Evolutionary conservation across 2,329 filamentous ascomycete genomes (phyloP), one percentile per base, ranked within the genome.

Genomic region (Orbilia brochopaga): DNA sequence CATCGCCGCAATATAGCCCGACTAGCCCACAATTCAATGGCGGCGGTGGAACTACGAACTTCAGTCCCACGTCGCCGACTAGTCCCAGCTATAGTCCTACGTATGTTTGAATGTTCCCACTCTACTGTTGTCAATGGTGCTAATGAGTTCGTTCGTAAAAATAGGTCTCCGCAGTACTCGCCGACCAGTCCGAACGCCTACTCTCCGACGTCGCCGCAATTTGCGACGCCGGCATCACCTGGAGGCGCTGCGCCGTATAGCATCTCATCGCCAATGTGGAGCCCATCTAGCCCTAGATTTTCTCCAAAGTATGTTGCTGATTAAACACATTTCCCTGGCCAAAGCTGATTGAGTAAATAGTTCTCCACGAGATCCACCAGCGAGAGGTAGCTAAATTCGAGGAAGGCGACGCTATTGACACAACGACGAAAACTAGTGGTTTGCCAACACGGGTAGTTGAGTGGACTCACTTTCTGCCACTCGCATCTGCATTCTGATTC

Each of bases 21-120:
- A 76, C 76, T 30, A 77, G 76, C 48, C 76, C 76, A 37, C 75
- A 74, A 56, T 79, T 79, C 67, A 75, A 73, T 53, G 77, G 76
- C 69, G 76, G 75, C 35, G 74, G 74, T 74, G 77, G 76, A 52
- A 78, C 77, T 37, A 81, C 80, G 74, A 84, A 83, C 24, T 83
- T 83, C 75, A 84, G 83, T 74, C 85, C 85, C 46, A 87, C 85
- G 5, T 88, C 87, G 2, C 87, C 88, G 1, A 87, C 87, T 4
- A 88, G 86, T 75, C 88, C 88, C 62, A 87, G 84, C 77, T 91
- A 90, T 80, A 89, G 86, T 77, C 88, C 87, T n/a, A 86, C 87
- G 2, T 88, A 63, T 48, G 60, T 56, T 62, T 19, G 17, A 15
- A n/a, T 2, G 19, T 1, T 13, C 23, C 1, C 0, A 27, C 5